A percentile compares a stretch with the other conserved stretches of the same genome.
These are phyloP conservation scores for Diaporthe sp. DNA, from an alignment of 2,329 filamentous ascomycete genomes.

Conservation along the genomic window DNA sequence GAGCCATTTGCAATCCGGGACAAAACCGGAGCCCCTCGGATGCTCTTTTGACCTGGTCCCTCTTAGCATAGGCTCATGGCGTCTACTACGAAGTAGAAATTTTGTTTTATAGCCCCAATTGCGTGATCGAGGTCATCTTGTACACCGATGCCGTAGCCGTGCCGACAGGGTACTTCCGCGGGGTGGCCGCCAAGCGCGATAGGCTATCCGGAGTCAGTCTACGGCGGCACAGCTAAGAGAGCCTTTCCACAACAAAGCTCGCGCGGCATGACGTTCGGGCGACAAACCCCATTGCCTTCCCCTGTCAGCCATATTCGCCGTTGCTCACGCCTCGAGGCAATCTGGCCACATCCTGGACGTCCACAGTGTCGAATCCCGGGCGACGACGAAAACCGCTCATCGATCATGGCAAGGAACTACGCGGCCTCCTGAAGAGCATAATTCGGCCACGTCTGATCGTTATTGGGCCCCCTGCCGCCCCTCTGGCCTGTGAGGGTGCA, in stretches of 20 bases:
- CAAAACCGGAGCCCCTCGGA: conserved; percentile 31
- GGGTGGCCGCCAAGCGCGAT: conserved; percentile 28
- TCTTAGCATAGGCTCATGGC: conserved; percentile 17
- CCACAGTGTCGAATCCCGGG: conserved; percentile 33
- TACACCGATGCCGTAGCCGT: conserved; percentile 26
- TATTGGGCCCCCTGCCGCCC: conserved; percentile 31
- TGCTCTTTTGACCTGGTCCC: conserved; percentile 6
- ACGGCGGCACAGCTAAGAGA: conserved; percentile 16
- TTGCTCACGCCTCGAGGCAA: neutral
- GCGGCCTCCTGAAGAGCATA: conserved; percentile 42
- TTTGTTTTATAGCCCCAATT: conserved; percentile 37
- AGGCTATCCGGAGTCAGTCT: conserved; percentile 21
- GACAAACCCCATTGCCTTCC: conserved; percentile 3
- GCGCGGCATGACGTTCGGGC: conserved; percentile 22
- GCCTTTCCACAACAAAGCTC: conserved; percentile 8
- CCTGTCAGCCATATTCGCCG: conserved; percentile 16
- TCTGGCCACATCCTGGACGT: conserved; percentile 15
- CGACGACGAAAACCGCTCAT: conserved; percentile 18
- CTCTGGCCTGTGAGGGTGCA: conserved; percentile 17
- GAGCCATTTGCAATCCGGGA: conserved; percentile 30
- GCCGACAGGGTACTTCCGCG: conserved; percentile 31
- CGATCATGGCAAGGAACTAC: conserved; percentile 23
- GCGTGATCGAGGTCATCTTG: conserved; percentile 39
- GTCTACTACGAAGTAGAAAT: conserved; percentile 30
- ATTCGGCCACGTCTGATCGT: conserved; percentile 33